Evolutionary conservation across 1,284 basidiomycete genomes (phyloP).

Genomic region (Irpex rosettiformis): DNA sequence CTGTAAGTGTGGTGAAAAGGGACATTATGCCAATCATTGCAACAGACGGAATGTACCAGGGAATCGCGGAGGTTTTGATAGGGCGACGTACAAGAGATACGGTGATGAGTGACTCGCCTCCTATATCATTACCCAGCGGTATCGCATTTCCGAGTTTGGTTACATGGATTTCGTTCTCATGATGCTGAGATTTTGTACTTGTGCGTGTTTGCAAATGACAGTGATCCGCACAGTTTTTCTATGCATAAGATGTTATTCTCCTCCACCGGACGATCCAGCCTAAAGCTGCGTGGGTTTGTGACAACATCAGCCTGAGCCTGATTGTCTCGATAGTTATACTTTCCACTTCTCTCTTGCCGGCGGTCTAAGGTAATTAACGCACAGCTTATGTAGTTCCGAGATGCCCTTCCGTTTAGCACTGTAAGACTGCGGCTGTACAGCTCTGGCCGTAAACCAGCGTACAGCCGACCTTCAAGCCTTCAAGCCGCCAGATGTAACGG

Average conservation of each 20-base stretch:
- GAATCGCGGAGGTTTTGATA: conserved; percentile 70
- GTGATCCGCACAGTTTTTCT: neutral
- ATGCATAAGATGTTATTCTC: neutral
- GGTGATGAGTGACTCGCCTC: conserved; percentile 23
- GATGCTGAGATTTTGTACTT: neutral
- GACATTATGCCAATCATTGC: conserved; percentile 95
- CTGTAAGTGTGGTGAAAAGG: conserved; percentile 78
- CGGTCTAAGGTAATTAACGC: no score
- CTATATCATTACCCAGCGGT: neutral
- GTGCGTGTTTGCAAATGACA: neutral
- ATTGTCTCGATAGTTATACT: no score
- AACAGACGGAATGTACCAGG: conserved; percentile 82
- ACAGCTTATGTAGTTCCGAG: no score
- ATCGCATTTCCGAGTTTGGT: neutral
- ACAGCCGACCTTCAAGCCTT: no score
- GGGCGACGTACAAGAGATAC: conserved; percentile 29
- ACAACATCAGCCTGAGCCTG: no score
- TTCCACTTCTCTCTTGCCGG: no score
- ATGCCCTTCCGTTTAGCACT: no score
- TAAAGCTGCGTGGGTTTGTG: no score
- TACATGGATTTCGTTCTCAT: neutral
- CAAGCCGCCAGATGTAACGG: no score
- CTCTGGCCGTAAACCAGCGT: no score
- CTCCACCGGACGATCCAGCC: no score
- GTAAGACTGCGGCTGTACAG: no score